Evolutionary conservation across 257 asterid species (phyloP).

Genomic region (Cordia subcordata): DNA sequence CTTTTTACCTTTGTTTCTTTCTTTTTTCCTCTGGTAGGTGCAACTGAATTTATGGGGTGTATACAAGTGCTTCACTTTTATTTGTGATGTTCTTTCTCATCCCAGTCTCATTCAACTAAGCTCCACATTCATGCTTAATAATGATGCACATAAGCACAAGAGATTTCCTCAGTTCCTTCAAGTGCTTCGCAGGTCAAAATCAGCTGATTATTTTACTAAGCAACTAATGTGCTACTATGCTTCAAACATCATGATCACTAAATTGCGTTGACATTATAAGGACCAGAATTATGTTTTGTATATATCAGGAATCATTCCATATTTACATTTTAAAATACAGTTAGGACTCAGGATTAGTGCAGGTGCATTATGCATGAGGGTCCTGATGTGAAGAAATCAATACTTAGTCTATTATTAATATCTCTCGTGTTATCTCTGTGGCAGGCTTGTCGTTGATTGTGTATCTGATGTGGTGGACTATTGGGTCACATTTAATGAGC

Average conservation of each 20-base stretch:
- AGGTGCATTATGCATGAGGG: no score
- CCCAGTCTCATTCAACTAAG: neutral
- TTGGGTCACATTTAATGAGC: constrained; percentile 96
- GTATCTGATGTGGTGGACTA: constrained; percentile 83
- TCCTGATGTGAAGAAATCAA: neutral
- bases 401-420: neutral
- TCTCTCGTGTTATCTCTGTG: constrained; percentile 6
- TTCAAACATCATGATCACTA: no score
- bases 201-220: neutral
- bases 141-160: neutral
- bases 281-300: no score
- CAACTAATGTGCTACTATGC: no score
- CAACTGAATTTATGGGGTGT: neutral
- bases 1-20: no score
- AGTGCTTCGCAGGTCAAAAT: neutral
- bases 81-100: neutral
- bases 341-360: no score
- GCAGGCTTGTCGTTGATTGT: constrained; percentile 80
- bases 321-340: no score
- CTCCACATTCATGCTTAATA: neutral
- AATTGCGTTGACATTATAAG: no score
- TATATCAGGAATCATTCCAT: no score
- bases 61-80: neutral
- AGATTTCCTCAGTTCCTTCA: neutral
- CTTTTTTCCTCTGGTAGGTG: no score